phyloP scores from a whole-genome alignment of 2,329 filamentous ascomycete genomes.

The Bipolaris sorokiniana region DNA sequence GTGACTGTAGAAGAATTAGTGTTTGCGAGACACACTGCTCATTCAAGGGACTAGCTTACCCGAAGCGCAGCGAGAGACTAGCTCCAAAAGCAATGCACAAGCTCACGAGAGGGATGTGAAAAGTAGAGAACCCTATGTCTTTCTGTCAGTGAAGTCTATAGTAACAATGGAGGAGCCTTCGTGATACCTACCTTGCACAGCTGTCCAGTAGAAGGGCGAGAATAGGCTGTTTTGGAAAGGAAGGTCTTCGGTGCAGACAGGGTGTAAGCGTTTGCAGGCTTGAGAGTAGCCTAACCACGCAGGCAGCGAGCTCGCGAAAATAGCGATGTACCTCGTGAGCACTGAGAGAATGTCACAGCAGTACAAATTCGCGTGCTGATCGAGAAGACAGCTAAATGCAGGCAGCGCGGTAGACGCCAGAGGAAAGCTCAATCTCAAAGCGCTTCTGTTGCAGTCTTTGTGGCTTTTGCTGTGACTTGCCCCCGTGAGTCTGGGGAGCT shows the following conservation, averaged over 20 bases:
- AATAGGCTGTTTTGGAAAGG: not conserved
- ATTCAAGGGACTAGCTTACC: not conserved
- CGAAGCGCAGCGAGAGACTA: not conserved
- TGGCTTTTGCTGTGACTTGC: not conserved
- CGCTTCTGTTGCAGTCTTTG: conserved; percentile 2
- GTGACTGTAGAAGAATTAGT: not conserved
- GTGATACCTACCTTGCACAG: conserved; percentile 9
- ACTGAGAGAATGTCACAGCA: conserved; percentile 2
- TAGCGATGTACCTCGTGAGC: conserved; percentile 11
- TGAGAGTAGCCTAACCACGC: not conserved
- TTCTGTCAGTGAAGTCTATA: conserved; percentile 2
- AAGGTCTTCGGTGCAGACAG: not conserved
- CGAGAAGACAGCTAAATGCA: conserved; percentile 1
- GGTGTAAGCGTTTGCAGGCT: conserved; percentile 12
- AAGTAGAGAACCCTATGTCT: not conserved
- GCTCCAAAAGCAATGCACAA: not conserved
- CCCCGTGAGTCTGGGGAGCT: not conserved
- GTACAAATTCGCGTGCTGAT: not conserved
- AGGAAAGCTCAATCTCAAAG: not conserved
- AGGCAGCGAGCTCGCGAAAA: not conserved
- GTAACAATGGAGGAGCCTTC: not conserved
- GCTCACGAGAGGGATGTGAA: not conserved
- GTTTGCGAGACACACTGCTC: not conserved
- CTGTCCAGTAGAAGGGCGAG: not conserved
- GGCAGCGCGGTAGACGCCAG: conserved; percentile 4